Conservation (phyloP, 2,329 filamentous ascomycete species). For the Neophaeococcomyces mojaviensis region DNA sequence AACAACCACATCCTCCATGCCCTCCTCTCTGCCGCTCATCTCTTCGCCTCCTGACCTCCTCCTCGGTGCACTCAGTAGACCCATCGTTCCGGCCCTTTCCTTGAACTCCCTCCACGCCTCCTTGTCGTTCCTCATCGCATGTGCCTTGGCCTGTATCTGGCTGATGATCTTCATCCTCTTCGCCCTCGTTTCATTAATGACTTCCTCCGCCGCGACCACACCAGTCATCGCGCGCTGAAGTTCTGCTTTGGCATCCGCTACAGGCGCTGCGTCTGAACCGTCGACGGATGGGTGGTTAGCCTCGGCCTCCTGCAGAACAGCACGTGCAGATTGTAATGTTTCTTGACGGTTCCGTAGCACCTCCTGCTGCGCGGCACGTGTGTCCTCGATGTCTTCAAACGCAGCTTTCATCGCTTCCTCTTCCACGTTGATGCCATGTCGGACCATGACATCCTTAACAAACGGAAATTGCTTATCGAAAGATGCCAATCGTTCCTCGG, state of each 20-base stretch:
- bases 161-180: slow-evolving; percentile 1
- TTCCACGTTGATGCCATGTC: not conserved
- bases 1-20: too few relatives aligned
- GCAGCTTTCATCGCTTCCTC: not conserved
- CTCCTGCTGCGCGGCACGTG: not conserved
- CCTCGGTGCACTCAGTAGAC: too few relatives aligned
- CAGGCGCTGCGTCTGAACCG: too few relatives aligned
- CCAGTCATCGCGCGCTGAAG: too few relatives aligned
- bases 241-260: too few relatives aligned
- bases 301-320: too few relatives aligned
- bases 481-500: not conserved
- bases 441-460: not conserved
- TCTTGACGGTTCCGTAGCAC: too few relatives aligned
- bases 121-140: not conserved
- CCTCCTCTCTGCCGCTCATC: not conserved
- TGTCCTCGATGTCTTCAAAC: not conserved
- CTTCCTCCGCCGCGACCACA: too few relatives aligned
- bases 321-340: too few relatives aligned
- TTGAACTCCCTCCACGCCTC: slow-evolving; percentile 3
- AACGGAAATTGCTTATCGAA: not conserved
- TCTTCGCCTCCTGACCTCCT: not conserved
- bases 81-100: not conserved
- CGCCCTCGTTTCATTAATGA: not conserved
- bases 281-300: too few relatives aligned
- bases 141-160: not conserved